Conservation (phyloP, 116 monocot species). For the Zostera marina region DNA sequence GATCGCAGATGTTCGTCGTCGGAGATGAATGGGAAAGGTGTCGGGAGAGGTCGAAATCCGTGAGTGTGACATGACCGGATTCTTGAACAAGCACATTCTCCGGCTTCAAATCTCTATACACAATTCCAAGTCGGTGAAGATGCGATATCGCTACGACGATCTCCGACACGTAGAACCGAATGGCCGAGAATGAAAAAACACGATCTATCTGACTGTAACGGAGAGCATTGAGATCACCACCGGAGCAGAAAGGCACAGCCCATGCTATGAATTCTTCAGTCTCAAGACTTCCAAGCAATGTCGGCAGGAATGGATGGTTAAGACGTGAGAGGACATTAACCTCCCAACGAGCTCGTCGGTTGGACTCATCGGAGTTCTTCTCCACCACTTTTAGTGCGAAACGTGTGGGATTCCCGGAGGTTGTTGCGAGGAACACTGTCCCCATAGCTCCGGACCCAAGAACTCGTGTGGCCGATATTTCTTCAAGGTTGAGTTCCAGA, state of each 20-base stretch:
- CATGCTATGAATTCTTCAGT: slow-evolving; percentile 34
- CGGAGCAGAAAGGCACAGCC: slow-evolving; percentile 45
- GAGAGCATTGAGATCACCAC: slow-evolving; percentile 50
- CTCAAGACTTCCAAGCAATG: slow-evolving; percentile 41
- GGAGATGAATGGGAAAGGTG: slow-evolving; percentile 17
- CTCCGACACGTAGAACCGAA: slow-evolving; percentile 41
- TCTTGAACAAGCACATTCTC: slow-evolving; percentile 64
- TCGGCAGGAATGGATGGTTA: slow-evolving; percentile 29
- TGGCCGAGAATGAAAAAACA: slow-evolving; percentile 26
- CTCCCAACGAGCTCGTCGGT: slow-evolving; percentile 60
- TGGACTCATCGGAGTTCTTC: slow-evolving; percentile 13
- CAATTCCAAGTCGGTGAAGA: slow-evolving; percentile 40
- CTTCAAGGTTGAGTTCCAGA: slow-evolving; percentile 29
- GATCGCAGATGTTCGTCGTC: neutral
- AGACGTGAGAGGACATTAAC: slow-evolving; percentile 35
- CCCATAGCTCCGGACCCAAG: slow-evolving; percentile 62
- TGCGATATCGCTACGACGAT: slow-evolving; percentile 31
- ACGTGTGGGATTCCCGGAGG: neutral
- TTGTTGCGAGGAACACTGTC: slow-evolving; percentile 48
- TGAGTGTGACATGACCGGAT: slow-evolving; percentile 44
- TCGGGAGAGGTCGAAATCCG: slow-evolving; percentile 62
- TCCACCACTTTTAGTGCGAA: slow-evolving; percentile 60
- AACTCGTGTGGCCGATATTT: slow-evolving; percentile 24
- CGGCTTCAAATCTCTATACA: slow-evolving; percentile 70
- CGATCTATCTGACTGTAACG: slow-evolving; percentile 26